Base-by-base conservation (phyloP, 805 yeast genomes). In the Kurtzmaniella cleridarum region DNA sequence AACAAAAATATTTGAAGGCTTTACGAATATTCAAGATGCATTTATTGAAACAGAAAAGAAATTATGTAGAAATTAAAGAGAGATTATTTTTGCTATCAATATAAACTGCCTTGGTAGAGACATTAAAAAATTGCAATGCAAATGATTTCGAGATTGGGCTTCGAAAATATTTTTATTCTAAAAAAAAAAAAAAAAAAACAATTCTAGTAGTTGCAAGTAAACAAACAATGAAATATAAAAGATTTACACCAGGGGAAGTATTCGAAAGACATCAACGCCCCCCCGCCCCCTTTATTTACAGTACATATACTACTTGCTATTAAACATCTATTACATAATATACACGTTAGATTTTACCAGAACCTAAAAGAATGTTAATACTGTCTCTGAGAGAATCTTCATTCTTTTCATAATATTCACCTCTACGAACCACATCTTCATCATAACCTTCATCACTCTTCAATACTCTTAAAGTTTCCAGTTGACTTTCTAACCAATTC, bases 371-470 rank as follows among this genome's bases (percentile, higher is more conserved):
- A 35, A 88, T 67, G 46, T 85, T 87, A 37, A 91, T 71, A 53
- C 88, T 89, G 50, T 89, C 93, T 44, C 77, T 75, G 40, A 93
- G 67, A 49, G 84, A 66, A 23, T 58, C 59, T 48, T 68, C 71
- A 44, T 86, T 87, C 51, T 87, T 90, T 32, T 79, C 77, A 44
- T 65, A 93, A 61, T 83, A 93, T 13, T 80, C 79, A 3, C 96
- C 78, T 51, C 84, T 76, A 65, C 98, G 79, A 4, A 88, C 95
- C 15, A 77, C 70, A 55, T 90, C 97, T 63, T 91, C 97, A 55
- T 81, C 81, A 61, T 81, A 84, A 8, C 90, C 91, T 50, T 85
- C 93, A 47, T 93, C 98, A 47, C 95, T 89, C 43, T 88, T 76
- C 46, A 93, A 71, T 11, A 91, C 84, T 62, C 84, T 89, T 53